These are phyloP conservation scores for Rhizoclosmatium globosum DNA, from an alignment of 192 early-diverging fungal species.

Conservation along the genomic window DNA sequence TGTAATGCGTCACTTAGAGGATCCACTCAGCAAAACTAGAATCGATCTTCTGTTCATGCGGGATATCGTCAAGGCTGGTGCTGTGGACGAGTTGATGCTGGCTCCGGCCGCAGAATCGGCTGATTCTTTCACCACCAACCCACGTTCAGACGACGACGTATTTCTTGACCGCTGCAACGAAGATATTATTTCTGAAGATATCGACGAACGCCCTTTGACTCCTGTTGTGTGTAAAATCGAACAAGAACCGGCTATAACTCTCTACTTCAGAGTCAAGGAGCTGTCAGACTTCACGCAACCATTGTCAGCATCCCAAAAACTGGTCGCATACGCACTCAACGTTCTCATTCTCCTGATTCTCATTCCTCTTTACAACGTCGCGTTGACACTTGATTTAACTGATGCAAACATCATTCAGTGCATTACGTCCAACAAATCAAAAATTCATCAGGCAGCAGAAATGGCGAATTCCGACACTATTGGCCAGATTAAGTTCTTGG, in stretches of 20 bases:
- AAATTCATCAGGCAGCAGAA: too few relatives aligned
- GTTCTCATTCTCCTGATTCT: slow-evolving; percentile 1
- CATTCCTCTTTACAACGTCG: not conserved
- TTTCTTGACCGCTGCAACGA: not conserved
- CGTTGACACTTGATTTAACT: too few relatives aligned
- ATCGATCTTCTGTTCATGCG: not conserved
- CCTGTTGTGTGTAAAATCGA: not conserved
- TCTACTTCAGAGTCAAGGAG: not conserved
- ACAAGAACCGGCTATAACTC: not conserved
- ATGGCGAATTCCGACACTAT: too few relatives aligned
- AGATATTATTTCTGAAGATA: slow-evolving; percentile 2
- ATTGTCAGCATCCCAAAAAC: not conserved
- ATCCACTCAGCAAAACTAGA: not conserved
- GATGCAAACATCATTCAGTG: too few relatives aligned
- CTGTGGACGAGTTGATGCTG: not conserved
- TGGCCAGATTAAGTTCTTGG: too few relatives aligned
- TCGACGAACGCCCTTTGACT: not conserved
- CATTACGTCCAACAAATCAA: too few relatives aligned
- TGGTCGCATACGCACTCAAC: not conserved
- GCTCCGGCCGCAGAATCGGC: not conserved
- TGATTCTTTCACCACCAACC: not conserved
- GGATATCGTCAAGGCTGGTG: too few relatives aligned
- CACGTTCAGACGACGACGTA: not conserved
- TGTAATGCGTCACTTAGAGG: too few relatives aligned
- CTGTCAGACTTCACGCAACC: not conserved